Conservation (phyloP, 345 rosid genomes). For the Combretum micranthum region DNA sequence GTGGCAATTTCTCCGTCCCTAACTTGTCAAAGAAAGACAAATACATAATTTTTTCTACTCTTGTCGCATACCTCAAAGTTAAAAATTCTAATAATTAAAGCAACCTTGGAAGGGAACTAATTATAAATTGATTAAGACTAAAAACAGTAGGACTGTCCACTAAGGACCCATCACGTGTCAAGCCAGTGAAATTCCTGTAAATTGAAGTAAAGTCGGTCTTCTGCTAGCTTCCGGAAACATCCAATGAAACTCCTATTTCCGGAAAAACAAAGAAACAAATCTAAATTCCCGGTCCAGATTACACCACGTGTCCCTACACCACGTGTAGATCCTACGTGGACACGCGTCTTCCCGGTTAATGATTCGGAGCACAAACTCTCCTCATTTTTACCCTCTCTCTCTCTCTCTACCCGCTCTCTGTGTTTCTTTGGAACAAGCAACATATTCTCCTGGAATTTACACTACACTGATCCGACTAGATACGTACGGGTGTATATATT, state of each 20-base stretch:
- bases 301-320: constrained; percentile 22
- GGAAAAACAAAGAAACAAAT: constrained; percentile 17
- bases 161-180: constrained; percentile 30
- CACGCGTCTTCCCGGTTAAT: constrained; percentile 21
- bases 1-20: too few species aligned
- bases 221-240: constrained; percentile 49
- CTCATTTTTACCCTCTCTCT: neutral
- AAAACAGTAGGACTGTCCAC: neutral
- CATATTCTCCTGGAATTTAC: neutral
- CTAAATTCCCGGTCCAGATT: constrained; percentile 28
- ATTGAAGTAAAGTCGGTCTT: constrained; percentile 1
- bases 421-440: neutral
- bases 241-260: constrained; percentile 15
- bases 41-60: too few species aligned
- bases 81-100: too few species aligned
- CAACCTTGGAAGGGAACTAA: too few species aligned
- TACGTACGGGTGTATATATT: too few species aligned
- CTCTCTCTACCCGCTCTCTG: neutral
- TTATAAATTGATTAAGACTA: too few species aligned
- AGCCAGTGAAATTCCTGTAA: constrained; percentile 4
- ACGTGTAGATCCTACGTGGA: constrained; percentile 55
- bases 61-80: too few species aligned
- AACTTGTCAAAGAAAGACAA: too few species aligned
- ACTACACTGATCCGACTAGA: neutral
- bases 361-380: constrained; percentile 28